Evolutionary conservation across 495 filamentous ascomycete species (phyloP).

Genomic region (Astrocystis sublimbata): DNA sequence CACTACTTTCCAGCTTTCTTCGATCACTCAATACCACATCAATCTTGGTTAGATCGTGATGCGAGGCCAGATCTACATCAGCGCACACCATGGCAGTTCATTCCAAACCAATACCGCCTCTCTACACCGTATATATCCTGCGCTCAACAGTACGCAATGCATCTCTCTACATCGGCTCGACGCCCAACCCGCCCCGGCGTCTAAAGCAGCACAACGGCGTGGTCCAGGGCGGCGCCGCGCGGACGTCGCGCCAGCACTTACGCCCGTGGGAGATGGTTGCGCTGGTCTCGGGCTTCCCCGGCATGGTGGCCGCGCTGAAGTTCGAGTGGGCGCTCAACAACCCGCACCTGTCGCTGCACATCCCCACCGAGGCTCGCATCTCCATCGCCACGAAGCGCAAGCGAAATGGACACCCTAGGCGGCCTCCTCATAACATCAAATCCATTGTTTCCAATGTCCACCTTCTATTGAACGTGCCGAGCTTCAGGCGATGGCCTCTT

Average conservation of each 20-base stretch:
- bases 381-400: conserved; percentile 40
- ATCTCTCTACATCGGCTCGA: conserved; percentile 85
- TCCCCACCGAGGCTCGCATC: conserved; percentile 58
- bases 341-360: conserved; percentile 71
- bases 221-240: conserved; percentile 72
- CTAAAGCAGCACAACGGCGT: conserved; percentile 88
- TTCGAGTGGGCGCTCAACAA: conserved; percentile 99
- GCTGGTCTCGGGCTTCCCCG: conserved; percentile 86
- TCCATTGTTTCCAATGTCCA: conserved; percentile 74
- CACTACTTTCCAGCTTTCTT: too few species aligned
- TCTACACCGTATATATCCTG: conserved; percentile 75
- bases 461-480: conserved; percentile 71
- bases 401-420: conserved; percentile 44
- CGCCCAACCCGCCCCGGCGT: conserved; percentile 79
- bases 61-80: too few species aligned
- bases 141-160: conserved; percentile 69
- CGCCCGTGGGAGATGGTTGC: conserved; percentile 93
- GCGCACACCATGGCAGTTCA: conserved; percentile 39
- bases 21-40: too few species aligned
- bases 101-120: conserved; percentile 53
- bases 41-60: too few species aligned
- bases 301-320: conserved; percentile 81
- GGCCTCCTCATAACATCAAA: conserved; percentile 59
- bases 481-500: conserved; percentile 82
- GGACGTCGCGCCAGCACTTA: conserved; percentile 64